Base-by-base conservation (phyloP, 1,139 yeast species). In the Taphrina pruni region DNA sequence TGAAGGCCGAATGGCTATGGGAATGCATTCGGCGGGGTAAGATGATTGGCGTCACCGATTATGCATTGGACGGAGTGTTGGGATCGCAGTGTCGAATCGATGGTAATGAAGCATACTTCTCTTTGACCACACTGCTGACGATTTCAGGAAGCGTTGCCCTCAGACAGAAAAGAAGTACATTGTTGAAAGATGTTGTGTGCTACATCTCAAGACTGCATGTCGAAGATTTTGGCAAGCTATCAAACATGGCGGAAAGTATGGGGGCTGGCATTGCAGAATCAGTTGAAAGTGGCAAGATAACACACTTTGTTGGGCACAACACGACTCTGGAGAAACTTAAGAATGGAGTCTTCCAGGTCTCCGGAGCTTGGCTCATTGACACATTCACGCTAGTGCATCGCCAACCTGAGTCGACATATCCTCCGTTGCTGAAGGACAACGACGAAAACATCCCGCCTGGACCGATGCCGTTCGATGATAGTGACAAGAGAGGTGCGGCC, bases 1-100 rank as follows among this genome's bases (percentile, higher is more conserved):
- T 65, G 12, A 26, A 41, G 35, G 57, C n/a, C 9, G 64, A 46
- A 26, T 65, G 69, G 67, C 56, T 64, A 6, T 45, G 52, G 52
- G 61, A 45, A 12, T 43, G 60, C 52, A 50, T 57, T 32, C 41
- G 55, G 8, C 54, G 61, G 14, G 67, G 67, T 36, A 45, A 43
- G 36, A 45, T 48, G 46, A 21, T 54, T n/a, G 61, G 55, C 32
- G 36, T 64, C 17, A 39, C 54, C 6, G 61, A 43, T 21, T 64
- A 43, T 38, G 67, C 67, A 26, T 55, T 64, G 11, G 67, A 64
- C 21, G 67, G 67, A 12, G 26, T 64, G 5, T 46, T 32, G 1
- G 54, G 52, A 14, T 45, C 67, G 2, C 58, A 26, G 36, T 64
- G 67, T 17, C 54, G 61, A 21, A 54, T 64, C 5, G 67, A 64